phyloP scores from a whole-genome alignment of 192 early-diverging fungal species.

The Entomortierella chlamydospora region DNA sequence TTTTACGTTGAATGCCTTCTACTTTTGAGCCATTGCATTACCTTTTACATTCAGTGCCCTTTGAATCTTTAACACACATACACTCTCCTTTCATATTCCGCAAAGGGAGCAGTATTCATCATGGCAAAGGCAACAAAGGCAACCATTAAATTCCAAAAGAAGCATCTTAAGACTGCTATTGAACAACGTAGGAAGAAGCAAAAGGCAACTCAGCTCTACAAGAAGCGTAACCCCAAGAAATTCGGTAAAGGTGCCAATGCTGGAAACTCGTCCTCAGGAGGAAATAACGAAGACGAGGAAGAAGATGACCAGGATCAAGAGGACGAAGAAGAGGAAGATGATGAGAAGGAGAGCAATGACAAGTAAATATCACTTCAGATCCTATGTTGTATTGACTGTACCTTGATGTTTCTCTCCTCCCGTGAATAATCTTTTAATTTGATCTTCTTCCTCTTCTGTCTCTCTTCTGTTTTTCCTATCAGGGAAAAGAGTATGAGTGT shows the following conservation, averaged over 20 bases:
- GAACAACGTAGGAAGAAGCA: conserved; percentile 68
- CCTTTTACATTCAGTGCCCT: neutral
- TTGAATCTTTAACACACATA: neutral
- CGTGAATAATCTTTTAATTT: neutral
- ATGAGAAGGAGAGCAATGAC: conserved; percentile 31
- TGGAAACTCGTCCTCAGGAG: neutral
- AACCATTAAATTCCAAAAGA: conserved; percentile 84
- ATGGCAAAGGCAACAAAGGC: conserved; percentile 76
- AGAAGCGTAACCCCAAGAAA: conserved; percentile 71
- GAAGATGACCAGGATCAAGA: conserved; percentile 18
- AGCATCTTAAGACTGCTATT: conserved; percentile 75
- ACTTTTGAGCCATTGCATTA: too few species aligned
- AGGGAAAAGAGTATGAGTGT: conserved; percentile 58
- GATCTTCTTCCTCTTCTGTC: neutral
- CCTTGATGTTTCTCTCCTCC: neutral
- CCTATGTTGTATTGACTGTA: neutral
- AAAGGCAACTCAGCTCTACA: conserved; percentile 67
- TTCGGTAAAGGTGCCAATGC: conserved; percentile 51
- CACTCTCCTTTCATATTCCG: too few species aligned
- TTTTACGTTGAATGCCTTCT: too few species aligned
- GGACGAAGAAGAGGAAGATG: conserved; percentile 25
- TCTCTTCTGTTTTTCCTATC: neutral
- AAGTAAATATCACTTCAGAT: conserved; percentile 10
- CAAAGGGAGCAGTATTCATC: neutral
- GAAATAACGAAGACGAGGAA: neutral